These are phyloP conservation scores for Colletotrichum cereale DNA, from an alignment of 2,329 filamentous ascomycete species.

Conservation along the genomic window DNA sequence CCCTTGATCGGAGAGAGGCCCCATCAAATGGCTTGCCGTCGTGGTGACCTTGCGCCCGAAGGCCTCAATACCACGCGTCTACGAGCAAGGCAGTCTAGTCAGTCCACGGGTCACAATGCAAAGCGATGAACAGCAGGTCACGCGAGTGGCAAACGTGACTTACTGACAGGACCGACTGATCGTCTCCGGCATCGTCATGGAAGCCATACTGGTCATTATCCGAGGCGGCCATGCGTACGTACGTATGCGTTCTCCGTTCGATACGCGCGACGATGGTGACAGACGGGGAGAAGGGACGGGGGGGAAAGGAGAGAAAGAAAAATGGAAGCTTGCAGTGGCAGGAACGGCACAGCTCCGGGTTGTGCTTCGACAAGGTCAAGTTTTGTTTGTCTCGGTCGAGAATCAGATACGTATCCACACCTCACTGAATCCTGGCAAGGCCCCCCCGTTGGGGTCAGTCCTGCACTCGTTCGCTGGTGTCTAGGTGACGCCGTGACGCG, in stretches of 20 bases:
- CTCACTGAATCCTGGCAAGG: slow-evolving; percentile 30
- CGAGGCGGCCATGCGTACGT: slow-evolving; percentile 54
- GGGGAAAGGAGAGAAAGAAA: slow-evolving; percentile 17
- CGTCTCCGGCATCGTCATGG: slow-evolving; percentile 61
- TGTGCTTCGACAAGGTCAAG: slow-evolving; percentile 37
- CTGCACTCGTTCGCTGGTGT: background rate
- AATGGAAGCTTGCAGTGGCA: background rate
- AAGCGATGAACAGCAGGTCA: slow-evolving; percentile 24
- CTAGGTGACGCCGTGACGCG: slow-evolving; percentile 38
- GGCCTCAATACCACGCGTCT: slow-evolving; percentile 91
- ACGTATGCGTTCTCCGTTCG: slow-evolving; percentile 18
- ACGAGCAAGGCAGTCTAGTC: slow-evolving; percentile 36
- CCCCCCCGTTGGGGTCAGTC: slow-evolving; percentile 27
- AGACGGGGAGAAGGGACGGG: slow-evolving; percentile 4
- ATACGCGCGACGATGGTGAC: slow-evolving; percentile 37
- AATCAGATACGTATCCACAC: slow-evolving; percentile 40
- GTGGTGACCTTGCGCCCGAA: slow-evolving; percentile 96
- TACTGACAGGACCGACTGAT: slow-evolving; percentile 60
- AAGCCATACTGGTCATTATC: slow-evolving; percentile 59
- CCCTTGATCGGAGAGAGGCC: slow-evolving; percentile 68
- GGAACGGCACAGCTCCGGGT: slow-evolving; percentile 12
- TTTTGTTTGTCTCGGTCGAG: slow-evolving; percentile 40
- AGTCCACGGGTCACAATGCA: slow-evolving; percentile 41
- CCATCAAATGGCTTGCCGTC: slow-evolving; percentile 91
- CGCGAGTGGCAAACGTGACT: slow-evolving; percentile 37